Percentiles rank a stretch among this genome's conserved stretches.
Evolutionary conservation across 1,284 basidiomycete genomes (phyloP).

Genomic region (Taiwanofungus camphoratus): DNA sequence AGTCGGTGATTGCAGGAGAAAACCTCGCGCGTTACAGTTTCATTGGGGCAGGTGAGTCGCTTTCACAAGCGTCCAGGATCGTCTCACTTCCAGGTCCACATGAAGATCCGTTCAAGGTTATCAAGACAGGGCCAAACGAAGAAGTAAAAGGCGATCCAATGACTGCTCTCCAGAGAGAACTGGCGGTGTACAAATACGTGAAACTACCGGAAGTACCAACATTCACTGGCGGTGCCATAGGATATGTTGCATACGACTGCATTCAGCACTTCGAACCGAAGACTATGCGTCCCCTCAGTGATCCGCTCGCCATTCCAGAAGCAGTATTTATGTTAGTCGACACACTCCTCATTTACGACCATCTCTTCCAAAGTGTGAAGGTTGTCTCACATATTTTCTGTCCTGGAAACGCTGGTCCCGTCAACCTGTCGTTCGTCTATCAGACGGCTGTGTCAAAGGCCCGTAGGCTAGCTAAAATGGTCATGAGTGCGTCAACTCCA

Average conservation of each 20-base stretch:
- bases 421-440: slow-evolving; percentile 75
- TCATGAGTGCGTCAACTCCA: slow-evolving; percentile 54
- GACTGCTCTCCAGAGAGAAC: slow-evolving; percentile 78
- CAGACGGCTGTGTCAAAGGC: slow-evolving; percentile 78
- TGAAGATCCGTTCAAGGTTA: slow-evolving; percentile 86
- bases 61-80: neutral
- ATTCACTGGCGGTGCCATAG: slow-evolving; percentile 97
- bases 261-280: slow-evolving; percentile 97
- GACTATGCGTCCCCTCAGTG: slow-evolving; percentile 68
- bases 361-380: slow-evolving; percentile 92
- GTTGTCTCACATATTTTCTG: slow-evolving; percentile 94
- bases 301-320: slow-evolving; percentile 85
- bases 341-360: slow-evolving; percentile 94
- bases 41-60: slow-evolving; percentile 80
- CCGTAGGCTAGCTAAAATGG: slow-evolving; percentile 62
- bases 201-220: slow-evolving; percentile 88
- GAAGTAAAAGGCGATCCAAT: slow-evolving; percentile 88
- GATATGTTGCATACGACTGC: slow-evolving; percentile 96
- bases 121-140: slow-evolving; percentile 85
- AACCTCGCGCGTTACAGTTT: slow-evolving; percentile 93
- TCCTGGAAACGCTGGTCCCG: slow-evolving; percentile 57
- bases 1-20: slow-evolving; percentile 90
- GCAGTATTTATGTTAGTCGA: slow-evolving; percentile 97
- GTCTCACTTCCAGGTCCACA: neutral
- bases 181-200: slow-evolving; percentile 85